Conservation (phyloP, 371 early-diverging fungal species). For the Lichtheimia corymbifera region DNA sequence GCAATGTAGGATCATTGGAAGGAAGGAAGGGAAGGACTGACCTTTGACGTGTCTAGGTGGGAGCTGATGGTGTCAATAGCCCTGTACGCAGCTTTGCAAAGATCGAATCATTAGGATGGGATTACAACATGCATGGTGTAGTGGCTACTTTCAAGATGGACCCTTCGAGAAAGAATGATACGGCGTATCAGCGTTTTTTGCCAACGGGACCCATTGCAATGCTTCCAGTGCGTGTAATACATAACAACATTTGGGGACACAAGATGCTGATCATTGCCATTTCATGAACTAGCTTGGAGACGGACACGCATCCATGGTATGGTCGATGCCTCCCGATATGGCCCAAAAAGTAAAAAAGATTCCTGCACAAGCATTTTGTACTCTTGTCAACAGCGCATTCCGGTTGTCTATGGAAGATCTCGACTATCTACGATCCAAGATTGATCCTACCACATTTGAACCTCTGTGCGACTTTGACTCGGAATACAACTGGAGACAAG, state of each 20-base stretch:
- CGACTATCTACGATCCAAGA: constrained; percentile 64
- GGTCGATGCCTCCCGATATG: constrained; percentile 77
- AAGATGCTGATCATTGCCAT: neutral
- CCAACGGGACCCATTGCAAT: constrained; percentile 94
- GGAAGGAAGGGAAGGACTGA: neutral
- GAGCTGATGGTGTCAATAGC: constrained; percentile 93
- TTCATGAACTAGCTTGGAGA: constrained; percentile 43
- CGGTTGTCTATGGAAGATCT: constrained; percentile 73
- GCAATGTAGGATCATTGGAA: neutral
- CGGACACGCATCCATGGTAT: constrained; percentile 83
- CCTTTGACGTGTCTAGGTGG: constrained; percentile 48
- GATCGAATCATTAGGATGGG: constrained; percentile 86
- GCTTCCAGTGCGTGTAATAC: constrained; percentile 68
- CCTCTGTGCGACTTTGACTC: constrained; percentile 49
- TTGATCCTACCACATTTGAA: constrained; percentile 40
- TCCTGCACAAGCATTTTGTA: constrained; percentile 63
- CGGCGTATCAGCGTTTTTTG: constrained; percentile 94
- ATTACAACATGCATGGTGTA: constrained; percentile 85
- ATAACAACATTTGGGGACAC: neutral
- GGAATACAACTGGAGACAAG: constrained; percentile 72
- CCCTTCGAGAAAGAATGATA: constrained; percentile 47
- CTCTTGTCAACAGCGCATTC: constrained; percentile 84
- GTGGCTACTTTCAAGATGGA: constrained; percentile 83
- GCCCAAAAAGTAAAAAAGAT: constrained; percentile 66
- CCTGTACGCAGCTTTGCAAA: constrained; percentile 81